Evolutionary conservation across 441 rosid species (phyloP).

Genomic region (Corymbia citriodora): DNA sequence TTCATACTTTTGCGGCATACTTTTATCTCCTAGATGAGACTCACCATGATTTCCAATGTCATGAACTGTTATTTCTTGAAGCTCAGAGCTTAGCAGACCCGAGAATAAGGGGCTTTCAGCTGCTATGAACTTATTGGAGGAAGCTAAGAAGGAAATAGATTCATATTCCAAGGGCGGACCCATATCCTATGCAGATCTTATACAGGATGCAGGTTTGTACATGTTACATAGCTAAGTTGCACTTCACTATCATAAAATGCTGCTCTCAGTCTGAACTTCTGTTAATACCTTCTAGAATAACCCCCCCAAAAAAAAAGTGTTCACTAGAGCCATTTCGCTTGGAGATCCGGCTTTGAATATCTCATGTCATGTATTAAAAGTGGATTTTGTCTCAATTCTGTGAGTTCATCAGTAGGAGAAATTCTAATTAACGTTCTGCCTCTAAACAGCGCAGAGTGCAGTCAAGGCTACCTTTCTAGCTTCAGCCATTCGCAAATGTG

Average conservation of each 20-base stretch:
- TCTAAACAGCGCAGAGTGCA: conserved; percentile 63
- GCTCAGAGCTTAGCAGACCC: conserved; percentile 90
- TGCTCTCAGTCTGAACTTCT: not conserved
- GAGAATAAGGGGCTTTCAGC: conserved; percentile 74
- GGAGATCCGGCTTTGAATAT: not conserved
- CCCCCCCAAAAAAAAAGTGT: not conserved
- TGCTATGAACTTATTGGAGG: conserved; percentile 52
- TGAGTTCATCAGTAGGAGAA: not conserved
- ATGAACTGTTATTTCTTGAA: conserved; percentile 32
- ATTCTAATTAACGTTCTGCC: not conserved
- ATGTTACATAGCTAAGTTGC: not conserved
- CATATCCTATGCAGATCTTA: conserved; percentile 75
- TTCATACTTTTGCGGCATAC: not conserved
- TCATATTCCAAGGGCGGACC: conserved; percentile 87
- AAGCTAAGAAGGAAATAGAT: conserved; percentile 69
- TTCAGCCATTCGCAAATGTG: conserved; percentile 82
- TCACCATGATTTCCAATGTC: not conserved
- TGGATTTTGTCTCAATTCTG: not conserved
- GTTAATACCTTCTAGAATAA: not conserved
- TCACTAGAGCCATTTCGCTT: not conserved
- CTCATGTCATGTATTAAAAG: not conserved
- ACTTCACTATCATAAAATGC: not conserved
- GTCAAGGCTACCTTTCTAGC: conserved; percentile 71
- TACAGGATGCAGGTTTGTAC: conserved; percentile 62
- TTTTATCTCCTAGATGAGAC: not conserved